Conservation (phyloP, 2,329 filamentous ascomycete species). For the Colletotrichum trifolii region DNA sequence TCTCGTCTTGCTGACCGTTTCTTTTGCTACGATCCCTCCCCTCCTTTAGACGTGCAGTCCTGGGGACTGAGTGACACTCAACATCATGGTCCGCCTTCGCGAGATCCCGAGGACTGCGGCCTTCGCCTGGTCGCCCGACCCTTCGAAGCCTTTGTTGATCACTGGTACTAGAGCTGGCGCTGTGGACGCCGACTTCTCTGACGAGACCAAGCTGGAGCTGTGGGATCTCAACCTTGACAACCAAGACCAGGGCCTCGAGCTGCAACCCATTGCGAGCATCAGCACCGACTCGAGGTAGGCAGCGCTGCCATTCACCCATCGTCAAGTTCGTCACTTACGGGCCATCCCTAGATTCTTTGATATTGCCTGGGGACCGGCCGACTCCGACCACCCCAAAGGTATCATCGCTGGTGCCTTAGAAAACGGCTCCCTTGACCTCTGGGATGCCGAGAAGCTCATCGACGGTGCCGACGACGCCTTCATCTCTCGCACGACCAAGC, state of each 20-base stretch:
- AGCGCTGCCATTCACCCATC: constrained; percentile 6
- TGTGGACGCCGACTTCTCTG: constrained; percentile 96
- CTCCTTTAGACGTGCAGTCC: constrained; percentile 34
- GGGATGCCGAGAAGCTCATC: constrained; percentile 82
- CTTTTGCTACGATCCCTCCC: constrained; percentile 15
- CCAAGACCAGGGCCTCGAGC: constrained; percentile 79
- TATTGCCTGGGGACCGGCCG: constrained; percentile 90
- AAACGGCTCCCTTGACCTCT: constrained; percentile 91
- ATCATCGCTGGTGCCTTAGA: constrained; percentile 96
- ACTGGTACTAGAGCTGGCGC: constrained; percentile 96
- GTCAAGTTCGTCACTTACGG: constrained; percentile 19
- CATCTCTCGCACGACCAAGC: constrained; percentile 88
- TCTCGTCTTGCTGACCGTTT: constrained; percentile 19
- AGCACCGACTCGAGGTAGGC: constrained; percentile 87
- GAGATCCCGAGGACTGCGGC: constrained; percentile 97
- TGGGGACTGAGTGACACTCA: constrained; percentile 42
- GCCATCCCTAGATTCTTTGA: constrained; percentile 83
- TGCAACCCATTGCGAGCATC: constrained; percentile 86
- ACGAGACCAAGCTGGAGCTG: constrained; percentile 94
- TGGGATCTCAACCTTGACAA: constrained; percentile 93
- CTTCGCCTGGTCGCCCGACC: constrained; percentile 93
- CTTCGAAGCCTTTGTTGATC: constrained; percentile 82
- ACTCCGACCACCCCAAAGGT: constrained; percentile 81
- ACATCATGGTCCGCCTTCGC: constrained; percentile 90
- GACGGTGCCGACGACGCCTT: constrained; percentile 74